Conservation (phyloP, 345 rosid genomes). For the Gossypium herbaceum region DNA sequence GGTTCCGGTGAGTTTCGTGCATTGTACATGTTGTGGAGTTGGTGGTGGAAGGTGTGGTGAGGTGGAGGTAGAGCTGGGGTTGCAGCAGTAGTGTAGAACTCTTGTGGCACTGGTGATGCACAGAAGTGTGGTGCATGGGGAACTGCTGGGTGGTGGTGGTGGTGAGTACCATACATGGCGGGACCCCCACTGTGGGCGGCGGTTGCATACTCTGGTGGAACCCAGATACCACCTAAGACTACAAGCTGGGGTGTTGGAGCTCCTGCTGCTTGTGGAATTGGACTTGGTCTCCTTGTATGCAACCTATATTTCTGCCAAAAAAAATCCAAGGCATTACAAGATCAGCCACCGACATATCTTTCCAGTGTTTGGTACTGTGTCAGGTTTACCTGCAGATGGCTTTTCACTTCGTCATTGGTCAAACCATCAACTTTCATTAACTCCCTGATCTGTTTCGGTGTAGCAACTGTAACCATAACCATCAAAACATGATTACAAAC, state of each 20-base stretch:
- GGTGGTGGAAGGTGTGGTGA: constrained; percentile 37
- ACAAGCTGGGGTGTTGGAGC: constrained; percentile 61
- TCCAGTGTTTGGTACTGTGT: constrained; percentile 11
- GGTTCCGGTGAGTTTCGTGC: constrained; percentile 55
- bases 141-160: constrained; percentile 24
- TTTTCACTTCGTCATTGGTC: constrained; percentile 99
- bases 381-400: constrained; percentile 91
- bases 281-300: constrained; percentile 93
- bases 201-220: constrained; percentile 83
- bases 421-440: constrained; percentile 99
- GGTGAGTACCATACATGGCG: constrained; percentile 50
- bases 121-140: constrained; percentile 60
- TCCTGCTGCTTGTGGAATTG: constrained; percentile 76
- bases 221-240: constrained; percentile 92
- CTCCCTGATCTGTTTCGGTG: constrained; percentile 97
- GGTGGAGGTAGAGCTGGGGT: constrained; percentile 22
- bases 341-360: neutral
- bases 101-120: constrained; percentile 55
- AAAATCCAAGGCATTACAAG: neutral
- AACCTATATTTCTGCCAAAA: constrained; percentile 80
- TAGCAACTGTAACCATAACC: constrained; percentile 58
- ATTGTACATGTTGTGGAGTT: constrained; percentile 58
- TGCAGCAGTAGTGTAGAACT: constrained; percentile 49
- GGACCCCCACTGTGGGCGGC: constrained; percentile 57
- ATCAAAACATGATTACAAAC: neutral